Evolutionary conservation across 2,329 filamentous ascomycete genomes (phyloP).

Genomic region (Hymenoscyphus occultus): DNA sequence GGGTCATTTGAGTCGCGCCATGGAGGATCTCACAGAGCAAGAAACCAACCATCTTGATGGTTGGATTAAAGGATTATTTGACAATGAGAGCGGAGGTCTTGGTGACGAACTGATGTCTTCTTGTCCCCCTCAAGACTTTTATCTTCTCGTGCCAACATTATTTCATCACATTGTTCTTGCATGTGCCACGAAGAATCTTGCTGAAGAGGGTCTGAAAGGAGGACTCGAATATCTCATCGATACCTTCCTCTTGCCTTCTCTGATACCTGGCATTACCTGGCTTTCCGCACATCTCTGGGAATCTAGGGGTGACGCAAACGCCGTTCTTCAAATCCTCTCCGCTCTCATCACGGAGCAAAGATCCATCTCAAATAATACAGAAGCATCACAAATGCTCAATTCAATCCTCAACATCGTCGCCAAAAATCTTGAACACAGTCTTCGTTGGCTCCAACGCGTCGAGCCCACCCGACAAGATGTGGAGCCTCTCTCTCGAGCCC

Average conservation of each 20-base stretch:
- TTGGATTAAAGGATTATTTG: constrained; percentile 77
- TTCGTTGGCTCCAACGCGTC: constrained; percentile 63
- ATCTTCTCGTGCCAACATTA: constrained; percentile 71
- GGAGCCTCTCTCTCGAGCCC: constrained; percentile 63
- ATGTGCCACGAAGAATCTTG: constrained; percentile 61
- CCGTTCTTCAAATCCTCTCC: constrained; percentile 69
- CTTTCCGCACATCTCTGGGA: constrained; percentile 68
- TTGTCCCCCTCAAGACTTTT: constrained; percentile 80
- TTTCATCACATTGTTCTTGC: constrained; percentile 74
- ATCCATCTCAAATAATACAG: constrained; percentile 59
- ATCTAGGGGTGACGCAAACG: constrained; percentile 62
- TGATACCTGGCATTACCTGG: constrained; percentile 71
- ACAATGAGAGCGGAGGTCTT: constrained; percentile 68
- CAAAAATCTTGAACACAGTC: constrained; percentile 62
- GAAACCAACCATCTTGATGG: constrained; percentile 64
- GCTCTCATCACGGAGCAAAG: constrained; percentile 64
- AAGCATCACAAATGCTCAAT: constrained; percentile 66
- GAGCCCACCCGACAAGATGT: constrained; percentile 67
- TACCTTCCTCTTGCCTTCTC: constrained; percentile 74
- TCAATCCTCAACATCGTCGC: constrained; percentile 71
- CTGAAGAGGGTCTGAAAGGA: constrained; percentile 67
- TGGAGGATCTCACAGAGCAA: constrained; percentile 59
- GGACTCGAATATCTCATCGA: constrained; percentile 79
- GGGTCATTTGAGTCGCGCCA: constrained; percentile 54
- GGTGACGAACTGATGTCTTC: constrained; percentile 79